phyloP scores from a whole-genome alignment of 768 basidiomycete genomes.

The Pleurotus tuoliensis region DNA sequence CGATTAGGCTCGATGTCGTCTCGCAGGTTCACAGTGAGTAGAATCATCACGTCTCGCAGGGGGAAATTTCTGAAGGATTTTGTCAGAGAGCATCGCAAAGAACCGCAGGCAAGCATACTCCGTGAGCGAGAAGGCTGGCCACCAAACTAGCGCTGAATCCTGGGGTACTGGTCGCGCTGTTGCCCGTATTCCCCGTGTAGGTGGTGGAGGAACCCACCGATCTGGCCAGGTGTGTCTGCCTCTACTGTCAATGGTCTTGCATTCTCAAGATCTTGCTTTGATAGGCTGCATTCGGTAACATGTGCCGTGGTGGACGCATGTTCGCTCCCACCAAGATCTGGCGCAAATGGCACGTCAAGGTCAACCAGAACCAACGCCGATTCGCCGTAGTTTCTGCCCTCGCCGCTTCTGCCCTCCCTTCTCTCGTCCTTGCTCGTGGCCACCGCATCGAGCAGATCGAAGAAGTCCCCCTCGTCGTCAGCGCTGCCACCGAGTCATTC shows the following conservation, averaged over 20 bases:
- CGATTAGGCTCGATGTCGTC: constrained; percentile 98
- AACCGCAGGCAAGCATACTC: constrained; percentile 97
- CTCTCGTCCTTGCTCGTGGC: constrained; percentile 97
- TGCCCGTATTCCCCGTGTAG: constrained; percentile 99
- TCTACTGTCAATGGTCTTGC: neutral
- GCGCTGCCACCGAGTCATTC: constrained; percentile 76
- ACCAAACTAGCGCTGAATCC: constrained; percentile 98
- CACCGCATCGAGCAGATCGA: constrained; percentile 97
- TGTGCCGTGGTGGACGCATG: constrained; percentile 99
- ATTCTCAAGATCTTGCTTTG: too few relatives aligned
- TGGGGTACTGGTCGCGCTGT: constrained; percentile 99
- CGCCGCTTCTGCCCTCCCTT: constrained; percentile 95
- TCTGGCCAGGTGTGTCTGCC: constrained; percentile 77
- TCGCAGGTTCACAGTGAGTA: constrained; percentile 97
- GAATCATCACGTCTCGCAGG: neutral
- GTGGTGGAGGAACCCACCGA: constrained; percentile 97
- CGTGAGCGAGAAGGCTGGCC: constrained; percentile 96
- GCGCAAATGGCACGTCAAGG: constrained; percentile 99
- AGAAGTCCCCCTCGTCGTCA: constrained; percentile 93
- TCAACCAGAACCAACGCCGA: constrained; percentile 98
- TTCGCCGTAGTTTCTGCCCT: constrained; percentile 97
- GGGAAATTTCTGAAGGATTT: neutral
- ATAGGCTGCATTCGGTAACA: constrained; percentile 99
- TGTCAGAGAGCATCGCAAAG: constrained; percentile 91
- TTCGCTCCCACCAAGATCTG: constrained; percentile 99